Base-by-base conservation (phyloP, 257 asterid genomes). In the Hygrophila difformis region DNA sequence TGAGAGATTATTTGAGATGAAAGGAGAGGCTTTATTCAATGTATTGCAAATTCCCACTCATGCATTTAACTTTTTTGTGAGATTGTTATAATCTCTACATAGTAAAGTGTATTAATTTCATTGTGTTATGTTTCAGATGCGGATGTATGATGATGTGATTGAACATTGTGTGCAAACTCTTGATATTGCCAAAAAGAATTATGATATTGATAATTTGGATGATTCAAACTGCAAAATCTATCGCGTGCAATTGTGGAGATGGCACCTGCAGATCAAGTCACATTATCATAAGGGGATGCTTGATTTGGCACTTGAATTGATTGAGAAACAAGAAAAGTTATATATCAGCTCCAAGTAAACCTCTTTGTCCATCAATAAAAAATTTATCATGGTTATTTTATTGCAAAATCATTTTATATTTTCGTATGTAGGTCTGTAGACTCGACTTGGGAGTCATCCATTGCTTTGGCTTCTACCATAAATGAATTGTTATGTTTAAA, bases 301-400 rank as follows among this genome's bases (percentile, higher is more conserved):
- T 53, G 96, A 85, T 38, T 47, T 58, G 62, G 93, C 96, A 62
- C 96, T 86, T 78, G 84, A 72, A 55, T 68, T 82, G 67, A 77
- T 86, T 60, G 93, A 72, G 59, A 72, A 74, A 54, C 86, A 53
- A 68, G 87, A 78, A 66, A 64, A 77, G 19, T 21, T 55, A 38
- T 56, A 71, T 29, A 29, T 13, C 43, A 61, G 39, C 51, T 53
- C 74, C 54, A 57, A 71, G 96, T 81, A 76, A 66, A 55, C 51
- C 55, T 56, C 56, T 46, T 44, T 49, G 44, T 13, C 50, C 20
- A 26, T 50, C 19, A 29, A 61, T 37, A 18, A 7, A 28, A 37
- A 35, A 41, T 54, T 61, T 45, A 7, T 56, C 37, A 22, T 59
- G 44, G 54, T 43, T 51, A 12, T 56, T 57, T 74, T 60, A 67